A percentile compares a stretch with the other conserved stretches of the same genome.
phyloP scores from a whole-genome alignment of 2,329 filamentous ascomycete species.

The Aspergillus latus region DNA sequence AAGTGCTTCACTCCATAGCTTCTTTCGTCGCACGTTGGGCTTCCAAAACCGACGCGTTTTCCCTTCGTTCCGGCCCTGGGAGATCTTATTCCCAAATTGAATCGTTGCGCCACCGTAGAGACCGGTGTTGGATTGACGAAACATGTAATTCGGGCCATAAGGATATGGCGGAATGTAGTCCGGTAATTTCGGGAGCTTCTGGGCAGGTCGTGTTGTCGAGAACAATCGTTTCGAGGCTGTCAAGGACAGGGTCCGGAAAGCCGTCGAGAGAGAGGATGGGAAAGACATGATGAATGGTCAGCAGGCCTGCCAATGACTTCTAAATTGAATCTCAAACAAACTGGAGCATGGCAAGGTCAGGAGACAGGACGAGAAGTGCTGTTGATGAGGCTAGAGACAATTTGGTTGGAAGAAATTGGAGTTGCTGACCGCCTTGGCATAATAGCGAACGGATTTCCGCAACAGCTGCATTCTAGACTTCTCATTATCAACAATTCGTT shows the following conservation, averaged over 20 bases:
- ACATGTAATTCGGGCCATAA: slow-evolving; percentile 44
- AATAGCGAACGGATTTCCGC: slow-evolving; percentile 18
- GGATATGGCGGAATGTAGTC: slow-evolving; percentile 48
- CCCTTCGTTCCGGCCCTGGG: slow-evolving; percentile 49
- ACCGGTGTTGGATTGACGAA: slow-evolving; percentile 49
- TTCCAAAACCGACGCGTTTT: slow-evolving; percentile 52
- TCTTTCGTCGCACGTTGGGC: slow-evolving; percentile 51
- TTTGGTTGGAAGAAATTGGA: slow-evolving; percentile 34
- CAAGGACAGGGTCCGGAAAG: slow-evolving; percentile 42
- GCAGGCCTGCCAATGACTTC: slow-evolving; percentile 33
- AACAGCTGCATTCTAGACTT: slow-evolving; percentile 15
- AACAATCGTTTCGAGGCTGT: slow-evolving; percentile 39
- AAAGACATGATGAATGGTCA: slow-evolving; percentile 31
- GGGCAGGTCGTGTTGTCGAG: slow-evolving; percentile 36
- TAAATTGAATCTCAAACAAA: slow-evolving; percentile 12
- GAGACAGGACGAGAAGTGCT: neutral
- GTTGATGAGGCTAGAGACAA: slow-evolving; percentile 2
- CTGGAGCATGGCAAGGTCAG: slow-evolving; percentile 19
- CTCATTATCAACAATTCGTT: slow-evolving; percentile 5
- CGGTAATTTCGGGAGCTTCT: slow-evolving; percentile 36
- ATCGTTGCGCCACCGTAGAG: slow-evolving; percentile 49
- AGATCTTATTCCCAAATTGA: slow-evolving; percentile 53
- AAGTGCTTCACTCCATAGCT: slow-evolving; percentile 47
- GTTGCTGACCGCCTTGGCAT: slow-evolving; percentile 37
- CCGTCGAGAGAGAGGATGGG: slow-evolving; percentile 37